Base-by-base conservation (phyloP, 2,329 filamentous ascomycete genomes). In the Eutypella sp. region DNA sequence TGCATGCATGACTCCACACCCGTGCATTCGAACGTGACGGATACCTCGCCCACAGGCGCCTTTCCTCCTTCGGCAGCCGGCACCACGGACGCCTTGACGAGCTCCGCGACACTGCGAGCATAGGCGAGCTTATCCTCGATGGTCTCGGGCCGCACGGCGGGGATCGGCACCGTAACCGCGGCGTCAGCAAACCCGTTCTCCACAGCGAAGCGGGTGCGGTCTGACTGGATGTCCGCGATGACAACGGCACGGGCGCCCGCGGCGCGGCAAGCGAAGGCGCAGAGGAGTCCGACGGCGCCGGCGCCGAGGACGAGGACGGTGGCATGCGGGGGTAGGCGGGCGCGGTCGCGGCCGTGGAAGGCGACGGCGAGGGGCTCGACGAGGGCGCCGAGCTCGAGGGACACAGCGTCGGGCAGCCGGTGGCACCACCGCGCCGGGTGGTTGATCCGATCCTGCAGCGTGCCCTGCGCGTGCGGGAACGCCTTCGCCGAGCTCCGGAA, bases 1-100 rank as follows among this genome's bases (percentile, higher is more conserved):
- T 91, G 87, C 56, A 89, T 73, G 57, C 86, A 91, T 0, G 81
- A 79, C 60, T 88, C 85, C 19, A 89, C 86, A 8, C 87, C 87
- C 0, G 87, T 91, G 61, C 86, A 90, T 67, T 91, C 87, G 58
- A 86, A 89, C 2, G 85, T 84, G 2, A 79, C 78, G 42, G 81
- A 76, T 0, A 87, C 76, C 58, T 88, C 82, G 0, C 71, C 79
- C 48, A 87, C 73, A 11, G 76, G 71, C 52, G 69, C 60, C 8
- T 69, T 70, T 1, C 59, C 57, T 2, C 68, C 54, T n/a, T 33
- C 25, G 25, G 25, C 25, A n/a, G 7, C 25, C 13, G 47, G 47
- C 1, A 46, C 61, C 27, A 54, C 50, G 1, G 65, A 63, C 25
- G 55, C 55, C 55, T 67, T 69, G 42, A 76, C 65, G 47, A 66